Conservation (phyloP, 495 filamentous ascomycete genomes). For the Terfezia boudieri region DNA sequence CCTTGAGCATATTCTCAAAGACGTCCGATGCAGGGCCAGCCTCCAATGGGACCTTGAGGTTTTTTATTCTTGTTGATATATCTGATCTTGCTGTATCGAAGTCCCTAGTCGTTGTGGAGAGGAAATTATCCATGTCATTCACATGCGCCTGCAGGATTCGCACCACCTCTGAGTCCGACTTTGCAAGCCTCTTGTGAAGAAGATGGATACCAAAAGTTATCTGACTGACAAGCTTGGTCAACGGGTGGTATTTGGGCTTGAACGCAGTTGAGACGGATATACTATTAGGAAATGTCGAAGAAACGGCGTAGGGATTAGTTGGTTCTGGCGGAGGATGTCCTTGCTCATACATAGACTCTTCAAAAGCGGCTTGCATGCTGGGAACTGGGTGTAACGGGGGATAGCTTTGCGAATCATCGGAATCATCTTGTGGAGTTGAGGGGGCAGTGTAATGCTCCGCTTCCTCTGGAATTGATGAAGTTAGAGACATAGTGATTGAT, state of each 20-base stretch:
- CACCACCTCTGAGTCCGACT: slow-evolving; percentile 66
- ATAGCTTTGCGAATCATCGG: not conserved
- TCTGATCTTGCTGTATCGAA: slow-evolving; percentile 60
- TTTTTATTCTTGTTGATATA: slow-evolving; percentile 47
- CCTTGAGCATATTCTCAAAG: slow-evolving; percentile 76
- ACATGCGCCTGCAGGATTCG: slow-evolving; percentile 81
- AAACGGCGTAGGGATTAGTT: slow-evolving; percentile 9
- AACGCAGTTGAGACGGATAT: slow-evolving; percentile 6
- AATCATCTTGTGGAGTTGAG: not conserved
- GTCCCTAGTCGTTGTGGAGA: slow-evolving; percentile 67
- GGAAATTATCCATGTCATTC: slow-evolving; percentile 75
- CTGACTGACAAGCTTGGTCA: slow-evolving; percentile 78
- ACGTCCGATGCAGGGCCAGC: slow-evolving; percentile 36
- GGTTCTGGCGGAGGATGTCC: slow-evolving; percentile 41
- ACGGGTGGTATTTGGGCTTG: slow-evolving; percentile 47
- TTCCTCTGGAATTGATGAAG: not conserved
- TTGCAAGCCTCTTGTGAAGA: slow-evolving; percentile 63
- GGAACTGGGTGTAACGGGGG: slow-evolving; percentile 46
- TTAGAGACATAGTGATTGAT: not conserved
- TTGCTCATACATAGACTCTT: slow-evolving; percentile 60
- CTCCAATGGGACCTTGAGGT: slow-evolving; percentile 61
- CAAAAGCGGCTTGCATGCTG: slow-evolving; percentile 74
- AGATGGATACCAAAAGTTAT: slow-evolving; percentile 87
- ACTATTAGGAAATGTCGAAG: slow-evolving; percentile 29
- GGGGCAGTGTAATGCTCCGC: not conserved